Evolutionary conservation across 305 asterid species (phyloP).

Genomic region (Fraxinus ornus): DNA sequence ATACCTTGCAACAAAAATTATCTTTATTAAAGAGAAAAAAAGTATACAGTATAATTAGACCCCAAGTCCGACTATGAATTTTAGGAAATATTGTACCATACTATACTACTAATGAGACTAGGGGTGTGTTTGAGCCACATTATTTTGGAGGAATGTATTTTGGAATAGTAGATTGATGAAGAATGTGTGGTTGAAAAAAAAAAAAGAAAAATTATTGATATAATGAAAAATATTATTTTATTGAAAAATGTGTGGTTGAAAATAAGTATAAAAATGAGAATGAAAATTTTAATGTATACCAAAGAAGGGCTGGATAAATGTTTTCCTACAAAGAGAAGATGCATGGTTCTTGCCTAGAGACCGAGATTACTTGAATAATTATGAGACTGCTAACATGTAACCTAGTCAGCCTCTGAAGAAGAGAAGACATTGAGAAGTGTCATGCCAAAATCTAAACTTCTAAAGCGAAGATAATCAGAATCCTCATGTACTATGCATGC

Average conservation of each 20-base stretch:
- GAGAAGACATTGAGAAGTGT: background rate
- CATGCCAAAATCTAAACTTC: conserved; percentile 1
- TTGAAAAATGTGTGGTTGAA: too few relatives aligned
- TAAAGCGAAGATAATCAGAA: background rate
- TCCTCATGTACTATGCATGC: background rate
- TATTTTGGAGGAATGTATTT: too few relatives aligned
- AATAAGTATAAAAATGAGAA: too few relatives aligned
- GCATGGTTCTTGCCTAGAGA: background rate
- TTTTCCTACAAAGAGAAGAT: background rate
- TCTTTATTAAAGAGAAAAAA: background rate
- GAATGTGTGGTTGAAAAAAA: too few relatives aligned
- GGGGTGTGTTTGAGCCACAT: too few relatives aligned
- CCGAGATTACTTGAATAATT: background rate
- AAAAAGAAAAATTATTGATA: too few relatives aligned
- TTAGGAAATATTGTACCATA: background rate
- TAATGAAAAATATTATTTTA: too few relatives aligned
- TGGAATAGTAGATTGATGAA: too few relatives aligned
- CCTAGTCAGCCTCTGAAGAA: conserved; percentile 24
- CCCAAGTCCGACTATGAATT: background rate
- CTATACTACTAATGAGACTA: background rate
- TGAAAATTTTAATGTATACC: too few relatives aligned
- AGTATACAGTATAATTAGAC: background rate
- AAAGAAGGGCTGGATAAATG: background rate
- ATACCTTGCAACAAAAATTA: background rate
- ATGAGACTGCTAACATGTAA: conserved; percentile 18